phyloP scores from a whole-genome alignment of 345 rosid genomes.

The Salix brachista region DNA sequence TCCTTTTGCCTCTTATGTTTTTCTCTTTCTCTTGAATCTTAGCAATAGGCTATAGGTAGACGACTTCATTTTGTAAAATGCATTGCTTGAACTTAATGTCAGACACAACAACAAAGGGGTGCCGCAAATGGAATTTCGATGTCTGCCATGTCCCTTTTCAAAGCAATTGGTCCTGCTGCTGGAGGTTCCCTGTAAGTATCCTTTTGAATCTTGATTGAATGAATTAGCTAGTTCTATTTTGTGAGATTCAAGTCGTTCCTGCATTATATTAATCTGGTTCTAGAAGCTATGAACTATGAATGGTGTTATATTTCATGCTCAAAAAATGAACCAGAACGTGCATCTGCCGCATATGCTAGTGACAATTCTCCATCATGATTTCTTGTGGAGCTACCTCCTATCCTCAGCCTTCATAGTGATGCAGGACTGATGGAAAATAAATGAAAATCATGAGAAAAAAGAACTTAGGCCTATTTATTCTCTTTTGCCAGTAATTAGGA shows the following conservation, averaged over 20 bases:
- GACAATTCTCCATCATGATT: neutral
- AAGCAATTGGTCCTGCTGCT: conserved; percentile 52
- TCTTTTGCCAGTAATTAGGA: neutral
- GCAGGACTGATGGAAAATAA: neutral
- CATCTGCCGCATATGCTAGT: neutral
- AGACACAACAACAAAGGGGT: conserved; percentile 51
- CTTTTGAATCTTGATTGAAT: neutral
- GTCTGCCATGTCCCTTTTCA: conserved; percentile 50
- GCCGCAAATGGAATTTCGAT: conserved; percentile 53
- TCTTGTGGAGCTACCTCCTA: neutral
- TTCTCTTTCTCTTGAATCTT: neutral
- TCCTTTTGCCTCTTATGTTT: neutral
- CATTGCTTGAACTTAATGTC: conserved; percentile 4
- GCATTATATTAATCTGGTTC: neutral
- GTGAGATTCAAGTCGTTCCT: neutral
- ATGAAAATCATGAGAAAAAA: neutral
- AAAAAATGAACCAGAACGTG: neutral
- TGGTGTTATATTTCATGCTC: neutral
- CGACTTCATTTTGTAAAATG: neutral
- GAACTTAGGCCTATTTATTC: neutral
- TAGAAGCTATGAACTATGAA: neutral
- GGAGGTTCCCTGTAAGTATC: conserved; percentile 46
- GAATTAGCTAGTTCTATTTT: neutral
- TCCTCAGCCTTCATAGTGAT: neutral
- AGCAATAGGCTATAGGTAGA: neutral